These are phyloP conservation scores for Stachybotrys echinatus DNA, from an alignment of 2,329 filamentous ascomycete species.

Conservation along the genomic window DNA sequence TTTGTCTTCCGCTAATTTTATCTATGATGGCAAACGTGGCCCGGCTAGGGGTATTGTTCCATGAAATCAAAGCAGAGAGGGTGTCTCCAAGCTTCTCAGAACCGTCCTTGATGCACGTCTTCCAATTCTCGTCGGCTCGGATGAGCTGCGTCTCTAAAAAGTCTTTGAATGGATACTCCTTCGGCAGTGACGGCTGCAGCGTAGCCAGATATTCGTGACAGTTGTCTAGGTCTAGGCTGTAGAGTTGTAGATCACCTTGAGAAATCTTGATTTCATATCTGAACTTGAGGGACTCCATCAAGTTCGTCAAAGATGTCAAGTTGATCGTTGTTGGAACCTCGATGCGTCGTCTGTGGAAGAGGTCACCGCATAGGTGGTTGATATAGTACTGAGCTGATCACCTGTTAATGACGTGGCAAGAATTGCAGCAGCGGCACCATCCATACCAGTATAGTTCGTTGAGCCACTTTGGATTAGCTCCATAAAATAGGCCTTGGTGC, in stretches of 20 bases:
- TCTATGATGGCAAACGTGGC: neutral
- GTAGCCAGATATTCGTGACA: neutral
- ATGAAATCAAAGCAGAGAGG: neutral
- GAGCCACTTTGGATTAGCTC: neutral
- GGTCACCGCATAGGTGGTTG: neutral
- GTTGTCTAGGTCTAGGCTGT: neutral
- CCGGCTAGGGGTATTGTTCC: constrained; percentile 2
- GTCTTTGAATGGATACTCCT: neutral
- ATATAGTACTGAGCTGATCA: neutral
- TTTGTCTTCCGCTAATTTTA: neutral
- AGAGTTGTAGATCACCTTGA: neutral
- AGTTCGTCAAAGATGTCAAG: neutral
- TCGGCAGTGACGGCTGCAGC: neutral
- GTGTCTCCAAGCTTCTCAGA: neutral
- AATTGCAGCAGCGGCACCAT: no score
- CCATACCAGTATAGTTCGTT: constrained; percentile 2
- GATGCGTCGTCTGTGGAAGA: neutral
- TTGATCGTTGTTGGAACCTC: neutral
- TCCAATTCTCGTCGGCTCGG: neutral
- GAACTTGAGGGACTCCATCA: neutral
- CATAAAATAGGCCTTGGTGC: constrained; percentile 3
- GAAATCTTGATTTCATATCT: neutral
- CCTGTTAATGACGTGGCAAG: no score
- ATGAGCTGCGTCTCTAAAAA: neutral
- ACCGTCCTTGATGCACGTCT: constrained; percentile 1